These are phyloP conservation scores for Avena atlantica DNA, from an alignment of 176 grass and related monocot species.

Conservation along the genomic window DNA sequence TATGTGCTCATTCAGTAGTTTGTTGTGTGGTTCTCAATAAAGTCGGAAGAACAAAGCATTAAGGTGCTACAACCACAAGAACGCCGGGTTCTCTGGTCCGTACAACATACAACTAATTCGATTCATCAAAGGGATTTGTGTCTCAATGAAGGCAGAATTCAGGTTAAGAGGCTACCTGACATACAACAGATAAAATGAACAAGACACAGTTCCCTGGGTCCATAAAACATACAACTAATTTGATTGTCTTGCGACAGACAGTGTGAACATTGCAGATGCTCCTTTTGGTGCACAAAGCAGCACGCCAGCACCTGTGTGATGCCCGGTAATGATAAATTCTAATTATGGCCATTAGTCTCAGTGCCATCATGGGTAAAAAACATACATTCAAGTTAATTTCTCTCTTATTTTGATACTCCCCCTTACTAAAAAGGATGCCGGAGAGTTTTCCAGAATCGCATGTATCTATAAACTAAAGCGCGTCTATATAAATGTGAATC, in stretches of 20 bases:
- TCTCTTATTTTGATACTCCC: too few species aligned
- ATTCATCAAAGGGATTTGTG: background rate
- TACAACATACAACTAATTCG: background rate
- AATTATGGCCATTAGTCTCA: background rate
- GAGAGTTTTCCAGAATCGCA: too few species aligned
- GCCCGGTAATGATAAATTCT: background rate
- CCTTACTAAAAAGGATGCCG: too few species aligned
- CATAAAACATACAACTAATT: background rate
- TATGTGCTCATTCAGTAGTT: background rate
- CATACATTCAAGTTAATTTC: background rate
- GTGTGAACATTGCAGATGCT: background rate
- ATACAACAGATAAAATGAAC: too few species aligned
- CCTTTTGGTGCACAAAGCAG: constrained; percentile 8
- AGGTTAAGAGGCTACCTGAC: too few species aligned
- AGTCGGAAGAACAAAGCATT: background rate
- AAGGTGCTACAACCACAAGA: background rate
- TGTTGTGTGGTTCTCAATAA: background rate
- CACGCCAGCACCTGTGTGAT: background rate
- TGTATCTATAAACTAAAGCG: too few species aligned
- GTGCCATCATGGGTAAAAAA: constrained; percentile 15
- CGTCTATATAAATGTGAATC: too few species aligned
- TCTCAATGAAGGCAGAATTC: too few species aligned
- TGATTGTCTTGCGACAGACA: background rate
- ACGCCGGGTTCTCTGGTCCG: background rate
- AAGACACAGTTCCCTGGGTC: background rate